Evolutionary conservation across 352 stramenopile genomes (phyloP).

Genomic region (Globisporangium solare): DNA sequence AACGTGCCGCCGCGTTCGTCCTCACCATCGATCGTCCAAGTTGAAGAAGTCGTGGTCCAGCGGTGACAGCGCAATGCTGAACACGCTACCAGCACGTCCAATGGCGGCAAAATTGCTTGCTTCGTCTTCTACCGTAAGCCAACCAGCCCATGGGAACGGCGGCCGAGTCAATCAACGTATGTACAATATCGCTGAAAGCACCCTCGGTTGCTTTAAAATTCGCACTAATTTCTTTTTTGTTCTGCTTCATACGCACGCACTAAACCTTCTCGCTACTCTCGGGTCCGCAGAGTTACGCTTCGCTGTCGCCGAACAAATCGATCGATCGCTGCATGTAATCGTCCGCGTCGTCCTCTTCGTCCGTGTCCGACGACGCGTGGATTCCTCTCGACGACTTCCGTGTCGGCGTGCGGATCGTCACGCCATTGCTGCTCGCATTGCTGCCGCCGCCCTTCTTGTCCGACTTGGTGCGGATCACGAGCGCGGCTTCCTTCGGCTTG

Average conservation of each 20-base stretch:
- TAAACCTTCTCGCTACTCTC: not conserved
- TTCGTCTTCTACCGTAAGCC: slow-evolving; percentile 1
- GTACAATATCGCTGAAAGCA: not conserved
- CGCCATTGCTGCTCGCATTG: slow-evolving; percentile 43
- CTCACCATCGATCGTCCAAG: not conserved
- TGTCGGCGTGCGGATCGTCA: slow-evolving; percentile 50
- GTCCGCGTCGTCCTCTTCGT: slow-evolving; percentile 53
- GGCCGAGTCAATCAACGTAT: not conserved
- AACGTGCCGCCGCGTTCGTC: slow-evolving; percentile 8
- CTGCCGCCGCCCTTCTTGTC: slow-evolving; percentile 42
- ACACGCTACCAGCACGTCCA: slow-evolving; percentile 2
- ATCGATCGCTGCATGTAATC: slow-evolving; percentile 1
- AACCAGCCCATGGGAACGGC: not conserved
- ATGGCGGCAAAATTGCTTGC: slow-evolving; percentile 1
- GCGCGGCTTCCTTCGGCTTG: slow-evolving; percentile 71
- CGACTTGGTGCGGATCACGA: slow-evolving; percentile 77
- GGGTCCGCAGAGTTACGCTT: not conserved
- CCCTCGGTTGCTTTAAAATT: no score
- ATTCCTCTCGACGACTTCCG: slow-evolving; percentile 13
- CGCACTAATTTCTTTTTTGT: not conserved
- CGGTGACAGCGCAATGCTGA: slow-evolving; percentile 2
- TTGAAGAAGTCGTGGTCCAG: slow-evolving; percentile 11
- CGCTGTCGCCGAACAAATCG: not conserved
- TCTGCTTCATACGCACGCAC: not conserved
- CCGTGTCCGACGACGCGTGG: slow-evolving; percentile 55